Evolutionary conservation across 1,284 basidiomycete species (phyloP).

Genomic region (Apiotrichum siamense): DNA sequence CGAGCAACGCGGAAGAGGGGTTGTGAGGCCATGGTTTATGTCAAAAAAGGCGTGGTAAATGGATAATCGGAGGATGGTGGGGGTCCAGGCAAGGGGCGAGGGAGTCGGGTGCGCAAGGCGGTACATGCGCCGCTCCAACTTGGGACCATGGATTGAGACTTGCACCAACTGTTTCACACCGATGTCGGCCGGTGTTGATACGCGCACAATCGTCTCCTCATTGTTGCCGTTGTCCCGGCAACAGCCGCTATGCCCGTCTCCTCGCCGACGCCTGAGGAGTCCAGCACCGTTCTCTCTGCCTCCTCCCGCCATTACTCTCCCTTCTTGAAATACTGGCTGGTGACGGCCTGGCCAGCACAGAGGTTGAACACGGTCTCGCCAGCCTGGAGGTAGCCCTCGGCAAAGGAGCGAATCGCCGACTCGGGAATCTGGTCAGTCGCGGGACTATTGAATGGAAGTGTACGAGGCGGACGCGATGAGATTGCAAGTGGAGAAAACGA

Average conservation of each 20-base stretch:
- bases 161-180: too few species aligned
- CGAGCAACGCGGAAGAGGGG: too few species aligned
- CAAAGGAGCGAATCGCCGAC: constrained; percentile 63
- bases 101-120: too few species aligned
- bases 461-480: neutral
- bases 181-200: too few species aligned
- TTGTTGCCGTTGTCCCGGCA: too few species aligned
- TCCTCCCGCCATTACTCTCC: neutral
- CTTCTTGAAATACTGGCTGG: constrained; percentile 62
- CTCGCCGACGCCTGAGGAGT: neutral
- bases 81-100: too few species aligned
- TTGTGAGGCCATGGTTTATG: too few species aligned
- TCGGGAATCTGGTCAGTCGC: constrained; percentile 66
- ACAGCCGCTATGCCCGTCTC: neutral
- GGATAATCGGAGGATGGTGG: too few species aligned
- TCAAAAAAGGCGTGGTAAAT: too few species aligned
- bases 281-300: neutral
- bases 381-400: constrained; percentile 74
- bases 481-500: constrained; percentile 8
- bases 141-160: too few species aligned
- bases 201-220: too few species aligned
- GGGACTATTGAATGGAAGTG: constrained; percentile 52
- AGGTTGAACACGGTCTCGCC: constrained; percentile 86
- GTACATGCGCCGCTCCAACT: too few species aligned
- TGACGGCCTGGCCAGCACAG: constrained; percentile 70